Evolutionary conservation across 768 basidiomycete species (phyloP).

Genomic region (Suillus alpinus): DNA sequence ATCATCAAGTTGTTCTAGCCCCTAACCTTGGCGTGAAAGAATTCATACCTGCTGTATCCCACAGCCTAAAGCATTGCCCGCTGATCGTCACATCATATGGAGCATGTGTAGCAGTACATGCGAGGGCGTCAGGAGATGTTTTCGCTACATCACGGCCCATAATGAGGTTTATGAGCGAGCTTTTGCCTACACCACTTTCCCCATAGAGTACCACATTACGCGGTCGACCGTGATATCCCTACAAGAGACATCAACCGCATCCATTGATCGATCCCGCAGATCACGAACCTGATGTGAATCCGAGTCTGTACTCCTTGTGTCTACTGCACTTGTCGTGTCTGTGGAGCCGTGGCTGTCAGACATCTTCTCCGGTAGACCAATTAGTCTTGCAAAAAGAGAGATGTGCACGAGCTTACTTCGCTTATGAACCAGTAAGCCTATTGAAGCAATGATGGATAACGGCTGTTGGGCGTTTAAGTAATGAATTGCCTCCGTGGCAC

Average conservation of each 20-base stretch:
- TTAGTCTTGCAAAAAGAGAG: not conserved
- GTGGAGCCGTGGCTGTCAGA: constrained; percentile 16
- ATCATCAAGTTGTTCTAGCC: constrained; percentile 22
- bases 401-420: not conserved
- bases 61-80: constrained; percentile 22
- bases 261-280: not conserved
- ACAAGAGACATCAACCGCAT: not conserved
- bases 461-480: not conserved
- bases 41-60: constrained; percentile 35
- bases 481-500: not conserved
- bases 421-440: not conserved
- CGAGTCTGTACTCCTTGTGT: not conserved
- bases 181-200: constrained; percentile 36
- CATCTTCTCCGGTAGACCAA: not conserved
- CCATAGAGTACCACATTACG: constrained; percentile 37
- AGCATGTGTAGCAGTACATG: constrained; percentile 30
- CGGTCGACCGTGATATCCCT: constrained; percentile 1
- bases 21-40: constrained; percentile 18
- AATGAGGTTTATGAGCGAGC: constrained; percentile 42
- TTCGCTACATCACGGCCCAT: constrained; percentile 20
- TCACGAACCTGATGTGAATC: constrained; percentile 1
- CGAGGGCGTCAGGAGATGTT: constrained; percentile 29
- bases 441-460: not conserved
- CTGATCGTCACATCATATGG: constrained; percentile 24
- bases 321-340: not conserved